These are phyloP conservation scores for Aspergillus udagawae DNA, from an alignment of 2,329 filamentous ascomycete genomes.

Conservation along the genomic window DNA sequence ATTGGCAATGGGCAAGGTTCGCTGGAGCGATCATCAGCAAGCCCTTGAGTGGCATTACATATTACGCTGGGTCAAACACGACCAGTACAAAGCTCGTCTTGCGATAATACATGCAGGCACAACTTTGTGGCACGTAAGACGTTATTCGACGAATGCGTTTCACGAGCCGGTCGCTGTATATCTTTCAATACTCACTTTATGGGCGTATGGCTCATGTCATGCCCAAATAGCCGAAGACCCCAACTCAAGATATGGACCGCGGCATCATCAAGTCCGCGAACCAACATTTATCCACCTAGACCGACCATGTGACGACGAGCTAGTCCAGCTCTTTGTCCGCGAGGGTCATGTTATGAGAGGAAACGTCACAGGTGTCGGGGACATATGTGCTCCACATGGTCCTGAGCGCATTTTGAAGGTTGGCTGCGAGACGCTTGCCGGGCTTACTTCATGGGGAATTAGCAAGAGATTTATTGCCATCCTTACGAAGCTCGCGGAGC, in stretches of 20 bases:
- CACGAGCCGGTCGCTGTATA: conserved; percentile 46
- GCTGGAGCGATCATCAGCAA: conserved; percentile 25
- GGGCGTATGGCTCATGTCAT: conserved; percentile 43
- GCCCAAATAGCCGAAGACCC: conserved; percentile 29
- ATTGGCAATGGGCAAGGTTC: conserved; percentile 30
- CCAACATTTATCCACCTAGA: conserved; percentile 51
- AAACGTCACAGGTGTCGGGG: conserved; percentile 51
- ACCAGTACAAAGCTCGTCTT: conserved; percentile 55
- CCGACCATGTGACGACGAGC: conserved; percentile 54
- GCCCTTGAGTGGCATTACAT: conserved; percentile 39
- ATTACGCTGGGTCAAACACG: conserved; percentile 47
- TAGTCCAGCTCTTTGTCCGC: conserved; percentile 54
- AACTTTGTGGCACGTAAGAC: conserved; percentile 50
- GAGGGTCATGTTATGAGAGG: conserved; percentile 49
- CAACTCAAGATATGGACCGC: conserved; percentile 7
- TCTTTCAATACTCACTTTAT: conserved; percentile 45
- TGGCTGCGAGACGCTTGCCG: conserved; percentile 37
- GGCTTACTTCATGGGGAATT: conserved; percentile 33
- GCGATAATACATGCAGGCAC: conserved; percentile 53
- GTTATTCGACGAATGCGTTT: conserved; percentile 47
- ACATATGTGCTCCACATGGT: conserved; percentile 41
- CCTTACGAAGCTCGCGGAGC: conserved; percentile 29
- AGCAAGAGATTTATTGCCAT: conserved; percentile 31
- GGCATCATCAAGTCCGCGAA: conserved; percentile 20
- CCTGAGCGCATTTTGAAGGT: conserved; percentile 36